Evolutionary conservation across 225 moss, liverwort and hornwort species (phyloP), one percentile per base, ranked within the genome.

Genomic region (Thuidium tamariscinum): DNA sequence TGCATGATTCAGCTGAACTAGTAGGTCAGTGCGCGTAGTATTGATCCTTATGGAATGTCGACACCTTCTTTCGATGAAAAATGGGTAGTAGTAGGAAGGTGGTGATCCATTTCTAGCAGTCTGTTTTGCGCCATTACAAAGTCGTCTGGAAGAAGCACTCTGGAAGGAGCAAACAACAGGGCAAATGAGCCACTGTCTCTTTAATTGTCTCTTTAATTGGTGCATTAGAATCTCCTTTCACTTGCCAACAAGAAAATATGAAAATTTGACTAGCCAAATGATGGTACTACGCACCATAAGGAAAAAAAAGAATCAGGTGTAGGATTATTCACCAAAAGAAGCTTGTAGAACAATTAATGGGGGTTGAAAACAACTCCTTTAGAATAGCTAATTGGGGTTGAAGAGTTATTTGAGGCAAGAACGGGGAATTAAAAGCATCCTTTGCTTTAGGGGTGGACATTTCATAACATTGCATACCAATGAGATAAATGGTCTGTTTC

Each of bases 221-320:
- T 66, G 11, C 3, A 0, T 37, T 70, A 42, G 27, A 70, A 70
- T 16, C 2, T 44, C 8, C 0, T 42, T 70, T 3, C 1, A 44
- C 5, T 27, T 70, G 70, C 9, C 27, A 16, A 27, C 1, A 27
- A 5, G 3, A 26, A 42, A 14, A 42, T 9, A 27, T 13, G 25
- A 42, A 42, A 14, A 26, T 3, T 42, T 15, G 1, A 41, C 2
- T 0, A 37, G 1, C 10, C 2, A 6, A 21, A 36, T 7, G 10
- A 46, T n/a, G n/a, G n/a, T n/a, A n/a, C n/a, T n/a, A n/a, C n/a
- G n/a, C n/a, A n/a, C n/a, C n/a, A n/a, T n/a, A n/a, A n/a, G n/a
- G n/a, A n/a, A n/a, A n/a, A n/a, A n/a, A n/a, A n/a, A n/a, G n/a
- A n/a, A n/a, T n/a, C n/a, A n/a, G n/a, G n/a, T n/a, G n/a, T n/a